A percentile compares a stretch with the other conserved stretches of the same genome.
Evolutionary conservation across 2,329 filamentous ascomycete genomes (phyloP).

Genomic region (Tolypocladium ovalisporum): DNA sequence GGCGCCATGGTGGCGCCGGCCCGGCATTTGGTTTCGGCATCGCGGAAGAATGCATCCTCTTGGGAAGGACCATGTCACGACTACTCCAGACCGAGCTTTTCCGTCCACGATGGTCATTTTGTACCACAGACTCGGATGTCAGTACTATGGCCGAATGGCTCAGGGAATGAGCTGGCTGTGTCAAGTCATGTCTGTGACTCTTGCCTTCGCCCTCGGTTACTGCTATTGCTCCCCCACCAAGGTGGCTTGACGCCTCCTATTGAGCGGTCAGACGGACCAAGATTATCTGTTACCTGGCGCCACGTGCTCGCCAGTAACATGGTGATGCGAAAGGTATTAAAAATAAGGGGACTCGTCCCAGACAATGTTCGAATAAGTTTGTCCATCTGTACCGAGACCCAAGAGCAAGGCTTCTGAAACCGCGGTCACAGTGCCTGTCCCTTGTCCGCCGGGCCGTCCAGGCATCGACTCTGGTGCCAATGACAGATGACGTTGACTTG

Average conservation of each 20-base stretch:
- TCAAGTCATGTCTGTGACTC: not conserved
- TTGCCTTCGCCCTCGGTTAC: not conserved
- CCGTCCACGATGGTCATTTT: not conserved
- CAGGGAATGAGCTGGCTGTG: not conserved
- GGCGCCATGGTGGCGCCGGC: not conserved
- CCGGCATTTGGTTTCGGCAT: not conserved
- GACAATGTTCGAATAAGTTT: no score
- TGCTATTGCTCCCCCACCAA: not conserved
- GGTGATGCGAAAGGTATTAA: no score
- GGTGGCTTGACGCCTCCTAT: not conserved
- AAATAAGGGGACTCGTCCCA: no score
- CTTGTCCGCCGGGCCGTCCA: no score
- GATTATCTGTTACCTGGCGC: no score
- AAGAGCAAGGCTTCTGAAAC: no score
- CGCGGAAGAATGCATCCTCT: not conserved
- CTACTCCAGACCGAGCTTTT: not conserved
- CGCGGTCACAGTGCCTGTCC: no score
- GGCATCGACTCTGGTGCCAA: no score
- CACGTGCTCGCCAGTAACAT: no score
- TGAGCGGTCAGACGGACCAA: not conserved
- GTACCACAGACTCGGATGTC: not conserved
- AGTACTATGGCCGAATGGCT: not conserved
- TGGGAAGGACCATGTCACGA: not conserved
- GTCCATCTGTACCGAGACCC: no score
- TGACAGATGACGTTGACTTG: not conserved